Conservation (phyloP, 2,329 filamentous ascomycete genomes). For the Penicillium crustosum region DNA sequence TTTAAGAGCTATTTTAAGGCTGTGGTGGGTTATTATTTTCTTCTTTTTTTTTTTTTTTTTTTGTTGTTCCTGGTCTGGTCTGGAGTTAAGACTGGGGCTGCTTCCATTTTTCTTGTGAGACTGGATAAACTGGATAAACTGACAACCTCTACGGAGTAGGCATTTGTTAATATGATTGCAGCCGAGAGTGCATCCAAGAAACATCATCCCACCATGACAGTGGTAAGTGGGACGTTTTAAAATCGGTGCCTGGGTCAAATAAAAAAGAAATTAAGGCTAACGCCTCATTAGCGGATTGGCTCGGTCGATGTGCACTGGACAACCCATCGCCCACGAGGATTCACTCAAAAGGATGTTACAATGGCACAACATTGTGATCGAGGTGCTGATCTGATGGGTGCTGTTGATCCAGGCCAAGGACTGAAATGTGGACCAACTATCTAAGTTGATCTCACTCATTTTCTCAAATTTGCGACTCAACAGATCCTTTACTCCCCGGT, state of each 20-base stretch:
- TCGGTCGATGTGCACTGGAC: conserved; percentile 44
- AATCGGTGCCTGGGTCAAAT: not conserved
- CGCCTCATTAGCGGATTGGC: conserved; percentile 31
- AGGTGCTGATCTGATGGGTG: conserved; percentile 35
- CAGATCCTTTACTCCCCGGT: not conserved
- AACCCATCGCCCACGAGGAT: conserved; percentile 41
- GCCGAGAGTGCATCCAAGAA: conserved; percentile 39
- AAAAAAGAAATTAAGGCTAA: conserved; percentile 15
- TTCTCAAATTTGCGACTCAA: not conserved
- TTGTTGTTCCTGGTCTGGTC: not conserved
- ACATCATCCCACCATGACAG: conserved; percentile 42
- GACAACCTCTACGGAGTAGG: conserved; percentile 20
- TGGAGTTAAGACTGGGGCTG: not conserved
- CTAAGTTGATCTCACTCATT: not conserved
- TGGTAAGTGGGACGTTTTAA: conserved; percentile 30
- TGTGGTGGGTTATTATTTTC: conserved; percentile 28
- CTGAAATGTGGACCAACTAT: conserved; percentile 28
- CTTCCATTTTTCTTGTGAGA: not conserved
- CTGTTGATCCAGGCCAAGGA: conserved; percentile 33
- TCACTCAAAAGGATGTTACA: conserved; percentile 38
- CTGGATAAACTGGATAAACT: not conserved
- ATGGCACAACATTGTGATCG: conserved; percentile 42
- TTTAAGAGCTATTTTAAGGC: conserved; percentile 43
- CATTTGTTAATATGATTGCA: conserved; percentile 40
- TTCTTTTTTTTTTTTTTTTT: not conserved